Base-by-base conservation (phyloP, 768 basidiomycete genomes). In the Porpolomopsis calyptriformis region DNA sequence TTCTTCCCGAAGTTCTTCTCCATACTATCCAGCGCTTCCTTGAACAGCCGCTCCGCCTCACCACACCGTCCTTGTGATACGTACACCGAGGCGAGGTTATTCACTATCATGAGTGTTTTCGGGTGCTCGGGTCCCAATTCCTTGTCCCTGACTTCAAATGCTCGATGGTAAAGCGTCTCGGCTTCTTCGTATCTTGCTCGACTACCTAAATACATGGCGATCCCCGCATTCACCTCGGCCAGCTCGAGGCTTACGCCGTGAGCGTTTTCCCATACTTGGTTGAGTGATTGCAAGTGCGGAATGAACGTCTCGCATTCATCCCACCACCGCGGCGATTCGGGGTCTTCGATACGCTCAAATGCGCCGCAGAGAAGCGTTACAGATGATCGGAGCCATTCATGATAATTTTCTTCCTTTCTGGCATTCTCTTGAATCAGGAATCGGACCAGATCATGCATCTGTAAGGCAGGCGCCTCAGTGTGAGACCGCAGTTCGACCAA, bases 361-460 rank as follows among this genome's bases (percentile, higher is more conserved):
- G 43, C 43, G 22, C 16, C n/a, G 29, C 43, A 44, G n/a, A 24
- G 20, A 31, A 44, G 16, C 7, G 7, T 8, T n/a, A 44, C 40
- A 4, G 40, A 22, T 14, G 23, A 26, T n/a, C 27, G 14, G 24
- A 24, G 27, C 14, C 7, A 22, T 25, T 23, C 22, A 2, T 19
- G 11, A 22, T 41, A 2, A 25, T 8, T 6, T 2, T 18, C 23
- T 9, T 24, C 26, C 2, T 19, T 4, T 14, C n/a, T 9, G 10
- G 26, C 2, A 27, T 18, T 44, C 19, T 31, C 33, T 14, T 27
- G 29, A 19, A 44, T 31, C 3, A 44, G n/a, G 22, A 44, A 18
- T 27, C 22, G 24, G 26, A 44, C 34, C 26, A 44, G 27, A n/a
- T 44, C 43, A 19, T 44, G 43, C 14, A 44, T 44, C n/a, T 31